These are phyloP conservation scores for Blakeslea trispora DNA, from an alignment of 371 early-diverging fungal species.

Conservation along the genomic window DNA sequence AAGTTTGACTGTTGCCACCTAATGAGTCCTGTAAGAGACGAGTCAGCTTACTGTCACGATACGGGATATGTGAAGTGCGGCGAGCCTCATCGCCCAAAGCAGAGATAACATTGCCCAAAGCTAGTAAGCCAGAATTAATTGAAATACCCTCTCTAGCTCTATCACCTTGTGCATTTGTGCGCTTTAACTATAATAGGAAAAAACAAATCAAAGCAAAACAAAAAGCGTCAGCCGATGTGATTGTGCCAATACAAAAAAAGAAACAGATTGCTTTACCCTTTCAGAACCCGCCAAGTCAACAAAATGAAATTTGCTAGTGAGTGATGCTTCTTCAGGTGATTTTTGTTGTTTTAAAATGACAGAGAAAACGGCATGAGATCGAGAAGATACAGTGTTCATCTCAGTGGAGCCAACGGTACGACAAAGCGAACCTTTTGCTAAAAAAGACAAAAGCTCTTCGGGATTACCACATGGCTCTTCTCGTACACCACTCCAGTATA, in stretches of 20 bases:
- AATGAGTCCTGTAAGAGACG: constrained; percentile 93
- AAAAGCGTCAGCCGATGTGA: neutral
- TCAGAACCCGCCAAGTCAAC: constrained; percentile 95
- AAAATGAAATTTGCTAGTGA: constrained; percentile 84
- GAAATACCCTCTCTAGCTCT: constrained; percentile 95
- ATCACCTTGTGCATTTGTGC: constrained; percentile 91
- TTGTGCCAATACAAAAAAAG: neutral
- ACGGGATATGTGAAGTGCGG: constrained; percentile 81
- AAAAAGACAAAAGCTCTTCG: constrained; percentile 71
- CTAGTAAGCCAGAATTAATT: constrained; percentile 96
- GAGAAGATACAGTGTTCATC: constrained; percentile 97
- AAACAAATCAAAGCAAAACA: neutral
- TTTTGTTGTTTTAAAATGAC: constrained; percentile 73
- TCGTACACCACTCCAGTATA: constrained; percentile 87
- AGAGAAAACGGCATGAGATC: constrained; percentile 98
- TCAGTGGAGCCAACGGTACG: constrained; percentile 97
- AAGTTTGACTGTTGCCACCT: constrained; percentile 87
- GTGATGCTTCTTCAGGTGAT: constrained; percentile 24
- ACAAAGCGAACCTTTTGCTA: constrained; percentile 80
- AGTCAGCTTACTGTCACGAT: constrained; percentile 98
- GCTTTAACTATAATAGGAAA: constrained; percentile 67
- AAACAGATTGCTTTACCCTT: constrained; percentile 34
- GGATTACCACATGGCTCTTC: constrained; percentile 79
- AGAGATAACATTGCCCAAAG: constrained; percentile 98
- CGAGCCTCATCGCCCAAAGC: constrained; percentile 83